Base-by-base conservation (phyloP, 2,329 filamentous ascomycete genomes). In the Dothidotthia symphoricarpi region DNA sequence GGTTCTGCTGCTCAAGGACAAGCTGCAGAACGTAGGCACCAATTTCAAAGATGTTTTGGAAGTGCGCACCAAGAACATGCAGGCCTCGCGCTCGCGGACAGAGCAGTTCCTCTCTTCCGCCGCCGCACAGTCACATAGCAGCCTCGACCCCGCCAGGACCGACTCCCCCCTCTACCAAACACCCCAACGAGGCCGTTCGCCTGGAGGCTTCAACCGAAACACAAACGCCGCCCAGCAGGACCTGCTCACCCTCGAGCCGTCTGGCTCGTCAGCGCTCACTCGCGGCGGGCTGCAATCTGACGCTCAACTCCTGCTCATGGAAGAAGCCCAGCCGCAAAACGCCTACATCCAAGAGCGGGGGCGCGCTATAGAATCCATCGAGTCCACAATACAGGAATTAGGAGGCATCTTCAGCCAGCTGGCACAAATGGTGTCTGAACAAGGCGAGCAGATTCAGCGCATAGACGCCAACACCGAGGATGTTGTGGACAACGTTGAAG, bases 11-110 rank as follows among this genome's bases (percentile, higher is more conserved):
- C 73, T 97, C 13, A 89, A 96, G 69, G 88, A 88, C 46, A 93
- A 93, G 62, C 75, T 97, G 27, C 91, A 89, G 26, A 89, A 95
- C 60, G 91, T 98, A 3, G 87, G 86, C 16, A 88, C 85, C 47
- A 95, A 91, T 66, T 97, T 98, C 77, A 97, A 97, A 69, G 91
- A 97, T 57, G 91, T 97, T 5, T 76, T 98, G 8, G 93, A 98
- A 67, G 87, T 95, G 28, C 82, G 93, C 41, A 97, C 93, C 36
- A 95, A 95, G 75, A 98, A 97, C 67, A 95, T 98, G 48, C 93
- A 96, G 68, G 93, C 91, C 3, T 94, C 88, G 41, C 78, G 89
- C 43, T 89, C 88, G 30, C 76, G 93, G 51, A 97, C 93, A 15
- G 93, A 97, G 69, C 95, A 97, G 62, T 98, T 98, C 59, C 88